Evolutionary conservation across 2,329 filamentous ascomycete species (phyloP).

Genomic region (Aurifilum marmelostoma): DNA sequence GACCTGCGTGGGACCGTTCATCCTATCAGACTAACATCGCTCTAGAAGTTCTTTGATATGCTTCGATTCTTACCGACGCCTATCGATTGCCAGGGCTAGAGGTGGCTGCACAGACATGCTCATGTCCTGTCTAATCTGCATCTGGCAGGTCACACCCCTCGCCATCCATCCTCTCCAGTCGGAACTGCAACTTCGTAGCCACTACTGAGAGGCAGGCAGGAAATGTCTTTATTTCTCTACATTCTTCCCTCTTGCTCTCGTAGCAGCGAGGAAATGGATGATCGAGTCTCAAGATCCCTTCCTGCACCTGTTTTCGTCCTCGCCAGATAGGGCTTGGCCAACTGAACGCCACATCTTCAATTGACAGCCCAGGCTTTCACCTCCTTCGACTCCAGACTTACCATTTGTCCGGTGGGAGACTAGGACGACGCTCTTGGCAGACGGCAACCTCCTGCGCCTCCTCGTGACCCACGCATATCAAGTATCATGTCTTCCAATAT

Average conservation of each 20-base stretch:
- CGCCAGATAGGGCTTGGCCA: background rate
- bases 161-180: background rate
- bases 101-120: background rate
- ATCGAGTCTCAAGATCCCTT: background rate
- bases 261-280: background rate
- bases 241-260: background rate
- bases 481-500: background rate
- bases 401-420: background rate
- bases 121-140: background rate
- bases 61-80: background rate
- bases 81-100: background rate
- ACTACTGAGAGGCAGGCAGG: background rate
- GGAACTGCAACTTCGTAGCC: background rate
- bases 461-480: background rate
- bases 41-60: background rate
- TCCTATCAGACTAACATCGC: background rate
- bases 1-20: background rate
- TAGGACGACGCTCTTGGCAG: background rate
- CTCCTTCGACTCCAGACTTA: background rate
- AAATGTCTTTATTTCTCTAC: background rate
- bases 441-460: background rate
- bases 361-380: background rate
- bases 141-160: slow-evolving; percentile 11
- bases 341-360: background rate
- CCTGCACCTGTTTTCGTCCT: background rate